Base-by-base conservation (phyloP, 352 stramenopile species). In the Pythium brassicae region DNA sequence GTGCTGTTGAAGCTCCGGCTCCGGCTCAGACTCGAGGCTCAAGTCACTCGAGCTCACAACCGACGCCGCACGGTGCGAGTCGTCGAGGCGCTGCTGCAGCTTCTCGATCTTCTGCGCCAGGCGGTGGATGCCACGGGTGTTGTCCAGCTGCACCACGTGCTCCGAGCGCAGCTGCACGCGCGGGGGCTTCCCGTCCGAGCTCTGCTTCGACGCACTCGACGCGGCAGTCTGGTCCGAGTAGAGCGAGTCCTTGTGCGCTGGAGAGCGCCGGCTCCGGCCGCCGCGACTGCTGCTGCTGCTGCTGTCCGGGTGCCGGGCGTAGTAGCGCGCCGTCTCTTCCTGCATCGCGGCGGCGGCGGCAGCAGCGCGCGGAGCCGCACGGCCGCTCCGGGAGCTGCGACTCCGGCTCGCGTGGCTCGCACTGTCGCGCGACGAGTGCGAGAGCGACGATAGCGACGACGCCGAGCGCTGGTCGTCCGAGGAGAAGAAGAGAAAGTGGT, bases 81-180 rank as follows among this genome's bases (percentile, higher is more conserved):
- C 62, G 49, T 82, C 62, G 17, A 82, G 64, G 3, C 74, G 74
- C 51, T 78, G 62, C 34, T 82, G 67, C 15, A 81, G 65, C 20
- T 69, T 71, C 6, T 66, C 72, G 35, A 82, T 85, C 49, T 82
- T 82, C 34, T 68, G 65, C 4, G 72, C 61, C 27, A 82, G 63
- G 11, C 74, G 64, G 27, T 79, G 58, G 42, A 80, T 82, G 2
- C 74, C 68, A 44, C 62, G 74, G 29, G 62, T 64, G 42, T 71
- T 77, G 50, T 67, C 72, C 19, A 74, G 59, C 14, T 44, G 66
- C 32, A 72, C 42, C n/a, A 74, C 60, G 43, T 56, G 61, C 25
- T 63, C 49, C 6, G 52, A 39, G 26, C 27, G 25, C 26, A 26
- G 47, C 47, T 37, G 27, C 29, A 23, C 19, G 48, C 29, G 29